phyloP scores from a whole-genome alignment of 169 alveolate genomes.

The Plasmodium gaboni region DNA sequence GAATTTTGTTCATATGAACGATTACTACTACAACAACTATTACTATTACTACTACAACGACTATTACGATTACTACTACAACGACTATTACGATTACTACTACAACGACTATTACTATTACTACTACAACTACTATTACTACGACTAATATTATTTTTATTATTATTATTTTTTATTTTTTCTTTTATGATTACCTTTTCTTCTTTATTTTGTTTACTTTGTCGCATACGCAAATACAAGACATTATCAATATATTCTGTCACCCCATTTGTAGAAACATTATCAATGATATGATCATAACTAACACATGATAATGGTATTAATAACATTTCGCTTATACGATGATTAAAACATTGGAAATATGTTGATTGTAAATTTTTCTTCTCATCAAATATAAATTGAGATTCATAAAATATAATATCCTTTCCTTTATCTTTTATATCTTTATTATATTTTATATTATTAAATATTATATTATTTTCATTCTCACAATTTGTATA shows the following conservation, averaged over 20 bases:
- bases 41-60: neutral
- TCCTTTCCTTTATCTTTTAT: no score
- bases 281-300: neutral
- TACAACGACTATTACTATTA: neutral
- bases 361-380: conserved; percentile 2
- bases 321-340: conserved; percentile 64
- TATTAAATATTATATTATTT: neutral
- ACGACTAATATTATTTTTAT: neutral
- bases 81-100: neutral
- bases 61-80: neutral
- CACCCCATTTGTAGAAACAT: neutral
- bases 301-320: conserved; percentile 29
- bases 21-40: neutral
- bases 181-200: conserved; percentile 10
- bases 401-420: neutral
- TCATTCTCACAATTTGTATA: neutral
- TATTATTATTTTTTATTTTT: neutral
- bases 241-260: conserved; percentile 9
- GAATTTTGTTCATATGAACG: no score
- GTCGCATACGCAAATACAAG: neutral
- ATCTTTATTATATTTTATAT: neutral
- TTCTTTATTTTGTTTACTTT: no score
- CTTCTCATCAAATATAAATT: neutral
- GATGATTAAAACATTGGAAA: conserved; percentile 61
- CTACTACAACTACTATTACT: no score